Evolutionary conservation across 306 rosid genomes (phyloP), one percentile per base, ranked within the genome.

Genomic region (Medicago arabica): DNA sequence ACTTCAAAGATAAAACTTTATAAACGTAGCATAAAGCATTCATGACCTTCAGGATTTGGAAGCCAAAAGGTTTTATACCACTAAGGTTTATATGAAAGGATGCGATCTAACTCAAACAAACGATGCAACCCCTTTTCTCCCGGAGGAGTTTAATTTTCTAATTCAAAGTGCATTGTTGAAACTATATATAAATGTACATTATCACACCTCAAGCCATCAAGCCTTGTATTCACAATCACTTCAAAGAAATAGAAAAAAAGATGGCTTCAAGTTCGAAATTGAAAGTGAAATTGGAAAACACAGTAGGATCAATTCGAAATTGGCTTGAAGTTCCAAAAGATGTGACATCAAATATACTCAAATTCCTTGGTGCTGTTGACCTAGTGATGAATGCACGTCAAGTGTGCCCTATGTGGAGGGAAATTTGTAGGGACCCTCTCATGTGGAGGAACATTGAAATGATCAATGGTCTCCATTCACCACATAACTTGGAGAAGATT

Each of bases 371-470:
- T 6, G 31, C 59, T 0, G 17, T 72, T 13, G 88, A 86, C 2
- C 61, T 88, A 19, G 57, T 84, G 38, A 36, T 1, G 31, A 75
- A 34, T 51, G 87, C 78, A 40, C 85, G 77, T 68, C 19, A 0
- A 14, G 92, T 86, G 43, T 86, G 92, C 76, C 41, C 74, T 46
- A 44, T 34, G 46, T 88, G 92, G 88, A 72, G 77, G 44, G 47
- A 69, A 3, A 75, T 90, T 82, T 79, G 87, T 72, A 81, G 54
- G 63, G 89, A 88, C 6, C 92, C 92, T 36, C 18, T 54, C 3
- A 47, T 83, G 76, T 88, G 89, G 92, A 85, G 82, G 39, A n/a
- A 51, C 36, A 53, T 90, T 71, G 87, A 86, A 58, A 84, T 90
- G 87, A 36, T 11, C 1, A 61, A 74, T 54, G 1, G 9, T 10